A percentile compares a stretch with the other conserved stretches of the same genome.
Evolutionary conservation across 768 basidiomycete species (phyloP).

Genomic region (Hortiboletus flavorubellus): DNA sequence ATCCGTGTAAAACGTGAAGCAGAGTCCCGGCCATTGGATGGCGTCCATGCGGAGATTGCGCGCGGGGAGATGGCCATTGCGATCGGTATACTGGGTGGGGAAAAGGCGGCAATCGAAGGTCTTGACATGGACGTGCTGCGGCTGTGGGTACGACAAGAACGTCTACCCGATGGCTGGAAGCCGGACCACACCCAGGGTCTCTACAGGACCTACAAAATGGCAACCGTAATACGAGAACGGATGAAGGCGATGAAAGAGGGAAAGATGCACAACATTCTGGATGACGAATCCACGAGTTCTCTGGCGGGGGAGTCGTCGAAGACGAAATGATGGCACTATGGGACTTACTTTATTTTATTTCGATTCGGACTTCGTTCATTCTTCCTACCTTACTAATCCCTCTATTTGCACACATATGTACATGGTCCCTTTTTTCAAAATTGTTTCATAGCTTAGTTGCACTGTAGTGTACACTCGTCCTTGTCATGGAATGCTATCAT

Average conservation of each 20-base stretch:
- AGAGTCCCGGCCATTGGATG: constrained; percentile 38
- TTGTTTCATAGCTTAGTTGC: not conserved
- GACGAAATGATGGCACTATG: constrained; percentile 13
- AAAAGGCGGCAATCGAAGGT: constrained; percentile 37
- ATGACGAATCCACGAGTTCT: constrained; percentile 3
- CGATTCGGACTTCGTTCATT: not conserved
- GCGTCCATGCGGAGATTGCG: constrained; percentile 56
- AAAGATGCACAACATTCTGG: constrained; percentile 19
- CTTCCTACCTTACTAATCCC: not conserved
- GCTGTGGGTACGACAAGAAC: constrained; percentile 50
- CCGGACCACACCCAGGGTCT: constrained; percentile 32
- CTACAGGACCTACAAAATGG: constrained; percentile 29
- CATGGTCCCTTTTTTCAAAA: not conserved
- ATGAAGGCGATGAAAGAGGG: constrained; percentile 23
- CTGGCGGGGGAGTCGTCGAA: constrained; percentile 3
- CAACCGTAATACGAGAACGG: constrained; percentile 25
- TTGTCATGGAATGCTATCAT: not conserved
- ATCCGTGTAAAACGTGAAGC: constrained; percentile 53
- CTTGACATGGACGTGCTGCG: constrained; percentile 45
- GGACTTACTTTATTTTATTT: not conserved
- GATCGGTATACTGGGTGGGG: constrained; percentile 44
- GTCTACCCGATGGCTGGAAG: constrained; percentile 42
- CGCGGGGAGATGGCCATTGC: constrained; percentile 68
- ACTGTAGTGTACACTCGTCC: not conserved
- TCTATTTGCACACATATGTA: not conserved